Base-by-base conservation (phyloP, 495 filamentous ascomycete genomes). In the Neurospora sp. region DNA sequence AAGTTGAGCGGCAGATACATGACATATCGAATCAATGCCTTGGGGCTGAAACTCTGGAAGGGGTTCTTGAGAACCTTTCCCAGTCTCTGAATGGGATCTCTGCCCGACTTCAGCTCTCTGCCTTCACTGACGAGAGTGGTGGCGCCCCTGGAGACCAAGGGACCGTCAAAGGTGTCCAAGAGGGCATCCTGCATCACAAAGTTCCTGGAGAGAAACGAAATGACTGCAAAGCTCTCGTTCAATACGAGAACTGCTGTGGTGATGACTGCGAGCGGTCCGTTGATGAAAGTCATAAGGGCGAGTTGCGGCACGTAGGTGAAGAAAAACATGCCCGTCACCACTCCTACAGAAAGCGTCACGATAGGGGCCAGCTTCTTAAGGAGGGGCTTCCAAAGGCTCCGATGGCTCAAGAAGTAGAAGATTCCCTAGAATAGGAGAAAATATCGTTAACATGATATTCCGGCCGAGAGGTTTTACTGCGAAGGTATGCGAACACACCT, bases 301-400 rank as follows among this genome's bases (percentile, higher is more conserved):
- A 92, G 87, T 83, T 99, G 96, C 0, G 96, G 96, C 40, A 98
- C 81, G 79, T 98, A 99, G 71, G 94, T 92, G 82, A 97, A 90
- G 77, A 91, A 83, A 82, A 99, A 98, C 91, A 97, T 89, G 77
- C 86, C 82, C n/a, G 84, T 82, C 10, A 92, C 89, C 31, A 93
- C 86, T 37, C 88, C 86, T 42, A 90, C 76, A 11, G 91, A 92
- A 15, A 96, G 84, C 19, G 86, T 84, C 62, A 93, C 73, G 38
- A 91, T 93, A 13, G 93, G 91, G 5, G 87, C 77, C 39, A 95
- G 83, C 48, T 89, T 90, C 21, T 89, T 88, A 39, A 89, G 83
- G 59, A 98, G 86, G 0, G 96, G 95, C 71, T 88, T 85, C 83
- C 87, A 90, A 71, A 92, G 79, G 40, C 83, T 80, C n/a, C 85